Conservation (phyloP, 768 basidiomycete species). For the Leucogyrophana mollusca region DNA sequence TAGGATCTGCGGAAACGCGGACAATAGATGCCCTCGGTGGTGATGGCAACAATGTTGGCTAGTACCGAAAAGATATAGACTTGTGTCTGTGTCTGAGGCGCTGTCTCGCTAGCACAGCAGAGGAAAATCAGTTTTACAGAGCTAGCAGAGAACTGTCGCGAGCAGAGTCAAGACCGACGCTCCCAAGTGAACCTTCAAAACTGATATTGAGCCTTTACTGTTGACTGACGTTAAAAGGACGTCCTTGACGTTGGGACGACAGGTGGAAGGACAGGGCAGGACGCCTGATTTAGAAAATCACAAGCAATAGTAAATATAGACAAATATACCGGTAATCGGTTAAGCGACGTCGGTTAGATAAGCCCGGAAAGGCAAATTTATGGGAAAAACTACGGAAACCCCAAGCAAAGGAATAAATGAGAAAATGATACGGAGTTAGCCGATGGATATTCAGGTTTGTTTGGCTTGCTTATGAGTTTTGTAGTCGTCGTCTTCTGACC, state of each 20-base stretch:
- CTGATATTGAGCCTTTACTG: too few relatives aligned
- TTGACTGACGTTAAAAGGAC: too few relatives aligned
- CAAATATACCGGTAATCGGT: constrained; percentile 1
- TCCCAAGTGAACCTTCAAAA: too few relatives aligned
- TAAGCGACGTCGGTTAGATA: constrained; percentile 29
- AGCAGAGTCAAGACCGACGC: too few relatives aligned
- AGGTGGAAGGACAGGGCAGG: constrained; percentile 1
- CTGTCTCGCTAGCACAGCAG: background rate
- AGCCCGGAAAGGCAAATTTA: constrained; percentile 10
- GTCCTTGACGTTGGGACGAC: too few relatives aligned
- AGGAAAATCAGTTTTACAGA: background rate
- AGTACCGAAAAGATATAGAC: background rate
- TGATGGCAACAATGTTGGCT: constrained; percentile 8
- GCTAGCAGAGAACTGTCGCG: too few relatives aligned
- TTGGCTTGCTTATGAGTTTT: constrained; percentile 8
- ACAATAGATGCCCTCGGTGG: constrained; percentile 3
- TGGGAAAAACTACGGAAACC: constrained; percentile 1
- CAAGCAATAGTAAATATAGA: constrained; percentile 2
- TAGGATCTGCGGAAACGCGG: background rate
- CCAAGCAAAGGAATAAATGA: constrained; percentile 11
- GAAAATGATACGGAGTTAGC: constrained; percentile 20
- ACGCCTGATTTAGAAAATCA: constrained; percentile 9
- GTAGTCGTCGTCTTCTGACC: constrained; percentile 29
- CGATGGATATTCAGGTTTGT: constrained; percentile 21
- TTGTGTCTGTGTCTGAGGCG: background rate